Conservation (phyloP, 2,329 filamentous ascomycete species). For the Calonectria multiphialidica region DNA sequence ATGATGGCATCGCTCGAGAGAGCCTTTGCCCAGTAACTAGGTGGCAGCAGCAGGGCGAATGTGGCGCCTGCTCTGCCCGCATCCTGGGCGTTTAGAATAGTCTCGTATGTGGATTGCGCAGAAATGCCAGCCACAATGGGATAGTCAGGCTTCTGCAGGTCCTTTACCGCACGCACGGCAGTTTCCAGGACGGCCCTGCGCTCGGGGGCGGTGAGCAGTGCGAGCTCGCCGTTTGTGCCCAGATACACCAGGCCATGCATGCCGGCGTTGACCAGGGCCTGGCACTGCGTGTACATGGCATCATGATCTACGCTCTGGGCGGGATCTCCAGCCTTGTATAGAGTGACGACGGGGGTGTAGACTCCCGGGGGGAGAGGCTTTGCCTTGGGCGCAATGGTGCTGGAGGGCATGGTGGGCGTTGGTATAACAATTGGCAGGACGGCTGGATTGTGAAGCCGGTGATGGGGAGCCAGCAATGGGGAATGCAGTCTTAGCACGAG, state of each 20-base stretch:
- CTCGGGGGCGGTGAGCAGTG: slow-evolving; percentile 54
- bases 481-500: background rate
- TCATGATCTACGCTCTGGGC: slow-evolving; percentile 57
- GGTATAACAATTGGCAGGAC: background rate
- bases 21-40: slow-evolving; percentile 76
- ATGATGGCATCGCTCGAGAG: slow-evolving; percentile 64
- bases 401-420: slow-evolving; percentile 40
- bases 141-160: slow-evolving; percentile 49
- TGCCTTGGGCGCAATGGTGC: slow-evolving; percentile 49
- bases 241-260: slow-evolving; percentile 60
- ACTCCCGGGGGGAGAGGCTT: slow-evolving; percentile 56
- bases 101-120: slow-evolving; percentile 67
- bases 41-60: slow-evolving; percentile 80
- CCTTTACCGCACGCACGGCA: slow-evolving; percentile 52
- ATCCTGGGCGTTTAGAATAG: slow-evolving; percentile 75
- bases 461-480: background rate
- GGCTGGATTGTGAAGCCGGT: background rate
- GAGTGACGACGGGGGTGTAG: slow-evolving; percentile 60
- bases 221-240: slow-evolving; percentile 61
- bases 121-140: slow-evolving; percentile 60
- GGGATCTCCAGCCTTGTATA: slow-evolving; percentile 55
- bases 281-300: slow-evolving; percentile 58
- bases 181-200: slow-evolving; percentile 55
- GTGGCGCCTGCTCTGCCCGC: slow-evolving; percentile 77
- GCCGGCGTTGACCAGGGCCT: slow-evolving; percentile 55